phyloP scores from a whole-genome alignment of 2,329 filamentous ascomycete species.

The Chaetothyriales sp. region DNA sequence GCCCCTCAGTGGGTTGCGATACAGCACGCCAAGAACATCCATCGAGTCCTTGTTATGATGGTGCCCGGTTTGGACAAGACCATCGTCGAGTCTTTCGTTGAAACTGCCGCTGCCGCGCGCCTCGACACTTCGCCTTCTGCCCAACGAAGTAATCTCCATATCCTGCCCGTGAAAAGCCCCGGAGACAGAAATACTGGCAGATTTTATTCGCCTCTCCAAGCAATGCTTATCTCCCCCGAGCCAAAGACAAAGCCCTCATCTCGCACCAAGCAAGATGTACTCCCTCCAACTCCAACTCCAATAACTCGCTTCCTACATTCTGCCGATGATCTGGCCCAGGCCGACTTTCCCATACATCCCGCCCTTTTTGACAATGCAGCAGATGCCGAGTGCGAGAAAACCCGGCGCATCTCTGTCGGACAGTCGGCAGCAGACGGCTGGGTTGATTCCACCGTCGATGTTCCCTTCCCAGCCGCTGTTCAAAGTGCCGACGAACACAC shows the following conservation, averaged over 20 bases:
- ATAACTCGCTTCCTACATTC: slow-evolving; percentile 67
- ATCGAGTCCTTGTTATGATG: slow-evolving; percentile 78
- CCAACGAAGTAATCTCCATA: slow-evolving; percentile 8
- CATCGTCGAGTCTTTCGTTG: slow-evolving; percentile 55
- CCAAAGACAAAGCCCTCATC: slow-evolving; percentile 47
- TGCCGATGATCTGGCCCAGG: slow-evolving; percentile 61
- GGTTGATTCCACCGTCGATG: slow-evolving; percentile 61
- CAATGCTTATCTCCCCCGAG: slow-evolving; percentile 68
- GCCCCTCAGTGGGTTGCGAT: slow-evolving; percentile 52
- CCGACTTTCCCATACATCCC: slow-evolving; percentile 75
- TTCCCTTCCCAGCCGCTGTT: neutral
- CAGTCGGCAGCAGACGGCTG: slow-evolving; percentile 51
- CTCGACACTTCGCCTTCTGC: neutral
- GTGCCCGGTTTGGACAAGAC: slow-evolving; percentile 79
- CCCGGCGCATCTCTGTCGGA: slow-evolving; percentile 38
- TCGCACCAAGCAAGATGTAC: slow-evolving; percentile 51
- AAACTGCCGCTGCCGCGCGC: slow-evolving; percentile 26
- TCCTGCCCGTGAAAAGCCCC: slow-evolving; percentile 80
- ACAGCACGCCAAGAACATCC: slow-evolving; percentile 41
- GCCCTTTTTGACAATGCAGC: slow-evolving; percentile 49
- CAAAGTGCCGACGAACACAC: slow-evolving; percentile 1
- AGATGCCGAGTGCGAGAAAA: slow-evolving; percentile 41
- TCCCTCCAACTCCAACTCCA: slow-evolving; percentile 63
- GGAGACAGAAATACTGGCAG: slow-evolving; percentile 70
- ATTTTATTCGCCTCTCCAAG: slow-evolving; percentile 74